phyloP scores from a whole-genome alignment of 1,284 basidiomycete species.

The Microbotryomycetes sp. region DNA sequence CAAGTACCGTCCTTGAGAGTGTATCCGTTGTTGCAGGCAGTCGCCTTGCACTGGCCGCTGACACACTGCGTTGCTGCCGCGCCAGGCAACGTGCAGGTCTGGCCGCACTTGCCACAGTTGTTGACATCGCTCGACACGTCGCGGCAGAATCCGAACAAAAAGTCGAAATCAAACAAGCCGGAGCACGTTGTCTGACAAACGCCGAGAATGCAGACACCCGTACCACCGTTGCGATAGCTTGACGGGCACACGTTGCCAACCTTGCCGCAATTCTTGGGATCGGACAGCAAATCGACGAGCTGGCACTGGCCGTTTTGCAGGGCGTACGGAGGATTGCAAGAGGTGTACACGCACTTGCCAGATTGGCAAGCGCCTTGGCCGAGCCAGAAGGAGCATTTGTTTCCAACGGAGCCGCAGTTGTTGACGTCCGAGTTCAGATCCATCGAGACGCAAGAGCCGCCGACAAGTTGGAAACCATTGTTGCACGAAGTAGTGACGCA shows the following conservation, averaged over 20 bases:
- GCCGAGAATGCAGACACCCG: conserved; percentile 9
- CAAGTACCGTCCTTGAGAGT: conserved; percentile 10
- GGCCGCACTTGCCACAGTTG: conserved; percentile 22
- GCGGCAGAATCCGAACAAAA: conserved; percentile 10
- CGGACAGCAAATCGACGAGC: neutral
- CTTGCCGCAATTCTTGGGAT: conserved; percentile 8
- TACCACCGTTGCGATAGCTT: conserved; percentile 16
- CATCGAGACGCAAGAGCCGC: neutral
- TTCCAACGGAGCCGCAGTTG: conserved; percentile 4
- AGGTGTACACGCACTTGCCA: neutral
- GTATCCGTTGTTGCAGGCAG: conserved; percentile 13
- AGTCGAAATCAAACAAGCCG: conserved; percentile 19
- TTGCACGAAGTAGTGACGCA: conserved; percentile 3
- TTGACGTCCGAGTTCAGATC: conserved; percentile 1
- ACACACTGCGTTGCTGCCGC: conserved; percentile 5
- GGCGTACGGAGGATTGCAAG: conserved; percentile 2
- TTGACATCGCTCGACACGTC: conserved; percentile 14
- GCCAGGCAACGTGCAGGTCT: conserved; percentile 9
- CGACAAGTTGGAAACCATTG: conserved; percentile 3
- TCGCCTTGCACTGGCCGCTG: conserved; percentile 9
- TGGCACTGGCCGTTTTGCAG: conserved; percentile 1
- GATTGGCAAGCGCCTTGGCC: neutral
- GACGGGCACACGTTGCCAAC: conserved; percentile 13
- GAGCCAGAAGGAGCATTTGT: conserved; percentile 3
- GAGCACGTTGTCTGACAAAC: conserved; percentile 14